Evolutionary conservation across 2,329 filamentous ascomycete genomes (phyloP), one percentile per base, ranked within the genome.

Genomic region (Neofusicoccum parvum): DNA sequence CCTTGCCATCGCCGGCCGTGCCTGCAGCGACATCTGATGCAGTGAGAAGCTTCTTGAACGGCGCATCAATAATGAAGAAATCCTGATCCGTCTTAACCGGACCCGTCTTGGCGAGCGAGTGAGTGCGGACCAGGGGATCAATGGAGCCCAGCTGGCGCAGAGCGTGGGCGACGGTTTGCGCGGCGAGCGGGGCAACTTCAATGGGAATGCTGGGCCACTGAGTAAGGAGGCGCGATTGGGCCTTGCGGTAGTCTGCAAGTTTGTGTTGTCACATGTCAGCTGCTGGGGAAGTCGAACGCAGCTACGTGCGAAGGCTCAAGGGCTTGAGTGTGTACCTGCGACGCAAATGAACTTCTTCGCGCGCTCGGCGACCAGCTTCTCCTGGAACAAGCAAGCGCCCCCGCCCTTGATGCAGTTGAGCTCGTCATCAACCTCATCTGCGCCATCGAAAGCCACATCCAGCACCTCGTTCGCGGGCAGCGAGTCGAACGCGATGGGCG

Each of bases 351-450:
- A 97, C 75, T 92, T 91, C 79, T 88, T 91, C 3, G 92, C 90
- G 58, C 90, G 87, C 67, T 92, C 87, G 5, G 94, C 94, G 4
- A 99, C 94, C 41, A 99, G 84, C 83, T 99, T 99, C 81, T 99
- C 95, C 79, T 98, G 95, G 82, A 97, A 96, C 65, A 98, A 81
- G 79, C 95, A 99, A n/a, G 93, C 95, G 66, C 95, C 95, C 58
- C 95, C 95, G 64, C 95, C 95, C 82, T 98, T 98, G 82, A 99
- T 98, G 75, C 94, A 92, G 80, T 98, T 99, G 67, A 99, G 81
- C 62, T 96, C 91, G 53, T 92, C 89, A 76, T 99, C 95, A 37
- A 99, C 93, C 82, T 99, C 95, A 76, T 99, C 95, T 3, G 95
- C 95, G 63, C 95, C 95, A 75, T 99, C 95, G 76, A 99, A 99